Percentiles rank a stretch among this genome's conserved stretches.
phyloP scores from a whole-genome alignment of 805 yeast genomes.

The Saturnispora besseyi region DNA sequence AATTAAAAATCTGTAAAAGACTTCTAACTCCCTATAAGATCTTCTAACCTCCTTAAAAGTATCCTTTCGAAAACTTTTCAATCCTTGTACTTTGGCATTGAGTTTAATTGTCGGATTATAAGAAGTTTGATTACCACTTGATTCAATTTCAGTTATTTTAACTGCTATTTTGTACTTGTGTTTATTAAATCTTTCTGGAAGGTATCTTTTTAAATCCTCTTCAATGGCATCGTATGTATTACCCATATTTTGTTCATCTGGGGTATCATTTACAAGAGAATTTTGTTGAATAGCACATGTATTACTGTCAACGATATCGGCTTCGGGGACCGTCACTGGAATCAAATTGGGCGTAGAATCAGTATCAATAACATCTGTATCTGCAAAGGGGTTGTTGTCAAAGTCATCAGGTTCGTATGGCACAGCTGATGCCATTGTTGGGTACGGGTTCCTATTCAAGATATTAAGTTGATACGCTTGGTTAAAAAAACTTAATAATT shows the following conservation, averaged over 20 bases:
- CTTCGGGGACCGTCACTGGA: neutral
- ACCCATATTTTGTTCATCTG: neutral
- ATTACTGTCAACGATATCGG: neutral
- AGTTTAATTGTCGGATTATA: constrained; percentile 77
- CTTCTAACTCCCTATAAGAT: constrained; percentile 66
- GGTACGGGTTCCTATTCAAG: neutral
- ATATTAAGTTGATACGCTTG: neutral
- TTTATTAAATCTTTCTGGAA: constrained; percentile 43
- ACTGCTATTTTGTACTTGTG: constrained; percentile 36
- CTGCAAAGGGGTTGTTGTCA: constrained; percentile 56
- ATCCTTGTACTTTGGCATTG: constrained; percentile 46
- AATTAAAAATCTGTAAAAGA: constrained; percentile 67
- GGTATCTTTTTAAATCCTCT: constrained; percentile 34
- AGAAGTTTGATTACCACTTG: constrained; percentile 43
- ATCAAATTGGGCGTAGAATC: neutral
- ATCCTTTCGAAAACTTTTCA: constrained; percentile 68
- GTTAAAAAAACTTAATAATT: neutral
- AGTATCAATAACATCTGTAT: constrained; percentile 20
- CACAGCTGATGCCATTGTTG: constrained; percentile 28
- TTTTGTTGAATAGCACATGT: neutral
- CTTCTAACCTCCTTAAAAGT: constrained; percentile 68
- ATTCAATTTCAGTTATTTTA: constrained; percentile 61
- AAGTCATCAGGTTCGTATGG: constrained; percentile 42
- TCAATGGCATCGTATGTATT: constrained; percentile 24
- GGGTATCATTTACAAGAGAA: neutral